These are phyloP conservation scores for Hirschioporus abietinus DNA, from an alignment of 768 basidiomycete species.

Conservation along the genomic window DNA sequence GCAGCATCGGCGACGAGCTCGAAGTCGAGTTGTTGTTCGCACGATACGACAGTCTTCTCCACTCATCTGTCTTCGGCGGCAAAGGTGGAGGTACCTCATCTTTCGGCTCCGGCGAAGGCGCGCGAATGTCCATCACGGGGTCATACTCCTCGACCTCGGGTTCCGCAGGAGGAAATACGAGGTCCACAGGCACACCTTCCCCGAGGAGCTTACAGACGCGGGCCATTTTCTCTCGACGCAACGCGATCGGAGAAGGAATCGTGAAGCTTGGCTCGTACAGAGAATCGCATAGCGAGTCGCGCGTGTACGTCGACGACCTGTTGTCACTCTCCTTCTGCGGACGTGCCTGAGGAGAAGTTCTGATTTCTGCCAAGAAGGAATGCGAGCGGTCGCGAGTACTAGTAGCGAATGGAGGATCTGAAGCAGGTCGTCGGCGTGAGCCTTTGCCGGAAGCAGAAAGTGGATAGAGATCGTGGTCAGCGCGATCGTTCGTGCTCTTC, in stretches of 20 bases:
- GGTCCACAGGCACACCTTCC: conserved; percentile 52
- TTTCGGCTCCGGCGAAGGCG: not conserved
- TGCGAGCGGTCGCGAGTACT: not conserved
- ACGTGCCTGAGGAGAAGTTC: conserved; percentile 14
- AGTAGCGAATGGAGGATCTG: not conserved
- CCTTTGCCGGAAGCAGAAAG: not conserved
- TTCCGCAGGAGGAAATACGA: conserved; percentile 44
- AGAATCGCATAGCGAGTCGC: conserved; percentile 18
- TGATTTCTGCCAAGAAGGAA: conserved; percentile 9
- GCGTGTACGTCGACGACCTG: conserved; percentile 13
- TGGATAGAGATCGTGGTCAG: not conserved
- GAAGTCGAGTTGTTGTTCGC: not conserved
- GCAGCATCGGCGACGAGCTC: not conserved
- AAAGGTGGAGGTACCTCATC: not conserved
- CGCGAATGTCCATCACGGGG: not conserved
- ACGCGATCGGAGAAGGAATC: conserved; percentile 34
- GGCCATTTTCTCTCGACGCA: conserved; percentile 58
- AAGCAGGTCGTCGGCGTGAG: not conserved
- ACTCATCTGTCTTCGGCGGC: not conserved
- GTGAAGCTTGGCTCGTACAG: conserved; percentile 28
- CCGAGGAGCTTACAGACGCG: conserved; percentile 57
- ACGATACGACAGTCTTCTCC: not conserved
- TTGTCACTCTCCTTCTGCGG: conserved; percentile 8
- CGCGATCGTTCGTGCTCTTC: not conserved
- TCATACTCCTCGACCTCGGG: not conserved